Evolutionary conservation across 441 rosid species (phyloP), one percentile per base, ranked within the genome.

Genomic region (Sinapis alba): DNA sequence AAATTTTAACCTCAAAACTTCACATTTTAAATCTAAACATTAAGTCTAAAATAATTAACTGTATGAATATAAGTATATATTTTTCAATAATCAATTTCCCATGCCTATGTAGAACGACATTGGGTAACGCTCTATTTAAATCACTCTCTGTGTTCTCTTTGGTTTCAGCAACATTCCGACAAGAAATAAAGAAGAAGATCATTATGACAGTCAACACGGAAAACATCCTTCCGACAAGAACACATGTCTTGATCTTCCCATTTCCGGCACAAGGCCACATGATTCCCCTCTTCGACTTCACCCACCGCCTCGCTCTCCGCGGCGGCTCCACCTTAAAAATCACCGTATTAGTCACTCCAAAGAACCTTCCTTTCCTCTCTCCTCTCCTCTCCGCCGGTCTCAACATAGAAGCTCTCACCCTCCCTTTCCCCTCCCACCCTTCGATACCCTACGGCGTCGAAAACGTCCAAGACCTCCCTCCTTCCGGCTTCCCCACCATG

Each of bases 221-320:
- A 20, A 53, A 20, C 38, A 61, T 7, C 36, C 23, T 3, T 21
- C 62, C 21, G 51, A 71, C 54, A 32, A 68, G 59, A 13, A 63
- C 57, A 1, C 90, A 85, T 75, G 70, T 86, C 28, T 79, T 88
- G 56, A 75, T 88, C 58, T 77, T 80, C 65, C 90, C 90, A 3
- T 86, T 68, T 65, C 85, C 87, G 0, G 56, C 85, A 4, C 74
- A 83, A 36, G 92, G 92, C 6, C 92, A 88, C 79, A 62, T 84
- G 81, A 82, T 88, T 24, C 88, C 88, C 0, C 82, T 88, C 70
- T 68, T 84, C 12, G 90, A 88, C 32, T 80, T 86, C 45, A 77
- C 86, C 34, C 82, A 80, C 75, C 82, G 36, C 8, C 84, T 82
- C n/a, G 80, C 80, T 74, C 56, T 66, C 56, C 75, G 77, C 9